Evolutionary conservation across 2,329 filamentous ascomycete species (phyloP).

Genomic region (Akanthomyces uredinophilus): DNA sequence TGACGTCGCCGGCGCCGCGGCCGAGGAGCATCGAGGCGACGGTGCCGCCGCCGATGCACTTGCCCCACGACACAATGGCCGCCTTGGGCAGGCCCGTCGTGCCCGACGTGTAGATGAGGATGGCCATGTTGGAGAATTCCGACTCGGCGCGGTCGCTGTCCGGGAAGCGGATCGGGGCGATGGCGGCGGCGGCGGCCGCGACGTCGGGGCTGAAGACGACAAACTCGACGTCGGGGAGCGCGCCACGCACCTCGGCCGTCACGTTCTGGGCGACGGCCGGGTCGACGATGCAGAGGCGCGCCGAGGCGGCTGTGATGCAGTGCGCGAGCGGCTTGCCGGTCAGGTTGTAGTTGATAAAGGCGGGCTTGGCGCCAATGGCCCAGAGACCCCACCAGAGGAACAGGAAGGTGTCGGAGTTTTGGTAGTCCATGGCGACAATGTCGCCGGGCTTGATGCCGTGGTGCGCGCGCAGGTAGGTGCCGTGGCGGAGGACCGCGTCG

Average conservation of each 20-base stretch:
- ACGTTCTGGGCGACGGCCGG: slow-evolving; percentile 50
- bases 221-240: slow-evolving; percentile 48
- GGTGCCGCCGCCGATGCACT: slow-evolving; percentile 48
- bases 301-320: slow-evolving; percentile 63
- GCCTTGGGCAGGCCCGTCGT: slow-evolving; percentile 82
- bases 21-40: slow-evolving; percentile 53
- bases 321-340: slow-evolving; percentile 66
- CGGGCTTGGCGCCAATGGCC: slow-evolving; percentile 76
- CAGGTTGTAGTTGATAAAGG: slow-evolving; percentile 86
- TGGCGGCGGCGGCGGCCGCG: slow-evolving; percentile 48
- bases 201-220: slow-evolving; percentile 56
- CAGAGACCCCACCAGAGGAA: slow-evolving; percentile 74
- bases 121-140: slow-evolving; percentile 52
- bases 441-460: slow-evolving; percentile 63
- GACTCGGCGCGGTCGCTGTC: slow-evolving; percentile 51
- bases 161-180: slow-evolving; percentile 50
- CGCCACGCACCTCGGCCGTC: slow-evolving; percentile 50
- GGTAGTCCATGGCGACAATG: slow-evolving; percentile 74
- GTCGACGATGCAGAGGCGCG: slow-evolving; percentile 67
- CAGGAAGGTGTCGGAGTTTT: slow-evolving; percentile 74
- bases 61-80: slow-evolving; percentile 69
- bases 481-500: slow-evolving; percentile 64
- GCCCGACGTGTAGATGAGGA: slow-evolving; percentile 80
- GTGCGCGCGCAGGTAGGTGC: slow-evolving; percentile 64
- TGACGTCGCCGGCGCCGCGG: slow-evolving; percentile 58